A percentile compares a stretch with the other conserved stretches of the same genome.
phyloP scores from a whole-genome alignment of 208 protist genomes.

The Porcisia hertigi region DNA sequence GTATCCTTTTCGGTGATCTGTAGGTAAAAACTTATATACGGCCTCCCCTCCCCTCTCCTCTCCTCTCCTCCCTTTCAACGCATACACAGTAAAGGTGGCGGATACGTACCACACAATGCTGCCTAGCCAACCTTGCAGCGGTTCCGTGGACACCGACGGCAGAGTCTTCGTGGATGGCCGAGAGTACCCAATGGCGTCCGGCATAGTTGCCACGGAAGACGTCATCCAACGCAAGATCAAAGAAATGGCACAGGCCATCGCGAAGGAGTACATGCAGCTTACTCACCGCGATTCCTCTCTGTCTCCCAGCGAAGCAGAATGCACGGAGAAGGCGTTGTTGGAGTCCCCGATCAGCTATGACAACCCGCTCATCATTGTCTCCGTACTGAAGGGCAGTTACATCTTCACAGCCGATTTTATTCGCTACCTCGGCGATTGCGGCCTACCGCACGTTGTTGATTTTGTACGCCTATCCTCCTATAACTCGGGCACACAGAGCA shows the following conservation, averaged over 20 bases:
- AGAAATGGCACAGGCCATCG: constrained; percentile 55
- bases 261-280: constrained; percentile 62
- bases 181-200: constrained; percentile 80
- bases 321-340: background rate
- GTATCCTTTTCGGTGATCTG: no score
- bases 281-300: constrained; percentile 48
- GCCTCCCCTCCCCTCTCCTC: background rate
- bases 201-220: constrained; percentile 71
- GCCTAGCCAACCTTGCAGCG: constrained; percentile 25
- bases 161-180: constrained; percentile 69
- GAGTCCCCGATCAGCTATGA: constrained; percentile 67
- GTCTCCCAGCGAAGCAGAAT: background rate
- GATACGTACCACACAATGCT: constrained; percentile 13
- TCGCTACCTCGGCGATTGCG: constrained; percentile 73
- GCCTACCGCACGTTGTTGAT: constrained; percentile 79
- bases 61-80: background rate
- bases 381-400: constrained; percentile 91
- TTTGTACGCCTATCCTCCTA: constrained; percentile 87
- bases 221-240: constrained; percentile 64
- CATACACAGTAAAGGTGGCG: background rate
- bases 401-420: constrained; percentile 91
- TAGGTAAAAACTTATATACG: no score
- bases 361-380: constrained; percentile 86
- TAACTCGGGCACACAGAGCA: constrained; percentile 62
- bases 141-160: constrained; percentile 40